Evolutionary conservation across 805 yeast genomes (phyloP).

Genomic region (Lipomyces yamanashiensis): DNA sequence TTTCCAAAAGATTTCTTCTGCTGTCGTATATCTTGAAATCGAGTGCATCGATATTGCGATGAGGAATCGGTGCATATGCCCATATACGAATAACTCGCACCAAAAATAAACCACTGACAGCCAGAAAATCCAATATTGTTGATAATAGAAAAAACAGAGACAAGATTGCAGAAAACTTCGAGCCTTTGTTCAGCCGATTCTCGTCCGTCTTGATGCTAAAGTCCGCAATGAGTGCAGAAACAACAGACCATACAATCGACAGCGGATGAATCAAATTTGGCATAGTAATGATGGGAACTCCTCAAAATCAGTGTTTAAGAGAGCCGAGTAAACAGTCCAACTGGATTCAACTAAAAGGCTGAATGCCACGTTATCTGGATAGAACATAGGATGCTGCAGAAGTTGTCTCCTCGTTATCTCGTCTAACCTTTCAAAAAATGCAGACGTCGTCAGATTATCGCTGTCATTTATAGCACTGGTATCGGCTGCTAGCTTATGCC

Average conservation of each 20-base stretch:
- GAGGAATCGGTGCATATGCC: neutral
- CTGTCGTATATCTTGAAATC: neutral
- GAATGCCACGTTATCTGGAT: neutral
- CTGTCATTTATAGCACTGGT: too few relatives aligned
- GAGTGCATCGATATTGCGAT: neutral
- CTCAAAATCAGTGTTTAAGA: neutral
- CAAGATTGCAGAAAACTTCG: neutral
- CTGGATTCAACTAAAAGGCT: neutral
- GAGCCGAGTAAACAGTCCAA: neutral
- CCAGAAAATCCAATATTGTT: neutral
- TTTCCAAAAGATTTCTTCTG: neutral
- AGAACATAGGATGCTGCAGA: too few relatives aligned
- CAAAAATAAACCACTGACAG: neutral
- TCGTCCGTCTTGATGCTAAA: neutral
- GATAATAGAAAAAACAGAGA: neutral
- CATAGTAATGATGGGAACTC: neutral
- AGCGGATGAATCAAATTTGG: neutral
- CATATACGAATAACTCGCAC: neutral
- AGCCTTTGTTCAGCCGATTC: neutral
- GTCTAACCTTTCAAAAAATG: too few relatives aligned
- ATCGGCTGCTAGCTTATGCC: too few relatives aligned
- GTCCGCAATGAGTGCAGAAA: neutral
- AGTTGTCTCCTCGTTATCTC: too few relatives aligned
- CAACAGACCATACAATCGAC: neutral
- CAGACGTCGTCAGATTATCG: too few relatives aligned